Percentiles rank a stretch among this genome's conserved stretches.
These are phyloP conservation scores for Bimuria novae-zelandiae DNA, from an alignment of 2,329 filamentous ascomycete species.

Conservation along the genomic window DNA sequence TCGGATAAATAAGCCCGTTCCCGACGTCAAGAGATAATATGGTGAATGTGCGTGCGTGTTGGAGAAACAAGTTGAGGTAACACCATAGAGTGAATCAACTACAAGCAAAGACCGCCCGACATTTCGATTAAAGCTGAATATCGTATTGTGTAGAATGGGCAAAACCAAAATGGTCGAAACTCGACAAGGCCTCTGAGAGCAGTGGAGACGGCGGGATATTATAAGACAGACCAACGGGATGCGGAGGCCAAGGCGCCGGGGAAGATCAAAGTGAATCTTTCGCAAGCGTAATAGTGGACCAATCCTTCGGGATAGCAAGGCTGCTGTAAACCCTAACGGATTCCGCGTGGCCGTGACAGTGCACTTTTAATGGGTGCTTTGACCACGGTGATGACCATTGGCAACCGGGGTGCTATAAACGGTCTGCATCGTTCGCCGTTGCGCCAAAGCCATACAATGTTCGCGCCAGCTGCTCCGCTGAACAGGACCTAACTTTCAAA, in stretches of 20 bases:
- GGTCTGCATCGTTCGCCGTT: not conserved
- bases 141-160: not conserved
- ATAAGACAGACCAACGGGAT: conserved; percentile 1
- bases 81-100: not conserved
- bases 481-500: too few species aligned
- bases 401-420: conserved; percentile 1
- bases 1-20: not conserved
- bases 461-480: not conserved
- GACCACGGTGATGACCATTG: conserved; percentile 1
- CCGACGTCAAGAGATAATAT: not conserved
- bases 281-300: conserved; percentile 1
- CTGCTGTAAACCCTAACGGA: conserved; percentile 8
- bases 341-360: conserved; percentile 3
- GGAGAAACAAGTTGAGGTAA: not conserved
- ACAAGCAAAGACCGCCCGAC: not conserved
- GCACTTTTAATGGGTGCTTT: conserved; percentile 4
- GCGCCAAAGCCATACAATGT: too few species aligned
- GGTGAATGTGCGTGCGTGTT: not conserved
- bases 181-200: not conserved
- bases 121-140: not conserved
- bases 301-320: conserved; percentile 7
- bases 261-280: not conserved
- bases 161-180: not conserved
- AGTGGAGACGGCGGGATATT: not conserved
- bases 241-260: not conserved